Evolutionary conservation across 768 basidiomycete species (phyloP).

Genomic region (Pluteus cervinus): DNA sequence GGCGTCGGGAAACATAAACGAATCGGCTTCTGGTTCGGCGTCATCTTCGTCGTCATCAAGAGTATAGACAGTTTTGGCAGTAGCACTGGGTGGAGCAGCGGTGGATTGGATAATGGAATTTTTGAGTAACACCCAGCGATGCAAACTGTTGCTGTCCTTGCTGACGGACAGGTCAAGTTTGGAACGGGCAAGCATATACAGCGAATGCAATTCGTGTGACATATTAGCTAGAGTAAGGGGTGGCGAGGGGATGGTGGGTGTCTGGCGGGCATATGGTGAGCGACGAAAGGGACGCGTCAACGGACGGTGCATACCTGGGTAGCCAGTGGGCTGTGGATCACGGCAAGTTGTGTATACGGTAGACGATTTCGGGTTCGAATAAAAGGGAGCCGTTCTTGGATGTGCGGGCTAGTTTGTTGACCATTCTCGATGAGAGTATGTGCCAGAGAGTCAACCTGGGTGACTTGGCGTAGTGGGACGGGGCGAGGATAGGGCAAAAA

Average conservation of each 20-base stretch:
- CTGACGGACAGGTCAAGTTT: constrained; percentile 64
- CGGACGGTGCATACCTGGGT: constrained; percentile 11
- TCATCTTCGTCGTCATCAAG: constrained; percentile 34
- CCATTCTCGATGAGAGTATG: constrained; percentile 50
- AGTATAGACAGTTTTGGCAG: constrained; percentile 14
- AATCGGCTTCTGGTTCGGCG: constrained; percentile 50
- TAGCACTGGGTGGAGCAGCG: constrained; percentile 26
- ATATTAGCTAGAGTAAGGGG: too few relatives aligned
- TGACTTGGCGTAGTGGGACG: constrained; percentile 17
- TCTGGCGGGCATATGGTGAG: too few relatives aligned
- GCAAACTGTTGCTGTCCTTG: constrained; percentile 70
- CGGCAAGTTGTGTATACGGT: constrained; percentile 91
- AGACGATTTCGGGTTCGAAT: constrained; percentile 83
- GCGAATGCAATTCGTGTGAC: constrained; percentile 40
- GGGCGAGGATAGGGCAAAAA: constrained; percentile 20
- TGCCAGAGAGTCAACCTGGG: constrained; percentile 33
- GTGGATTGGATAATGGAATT: constrained; percentile 66
- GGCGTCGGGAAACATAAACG: constrained; percentile 80
- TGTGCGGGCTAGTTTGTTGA: constrained; percentile 76
- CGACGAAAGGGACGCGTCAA: constrained; percentile 10
- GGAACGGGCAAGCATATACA: constrained; percentile 62
- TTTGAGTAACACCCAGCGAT: constrained; percentile 86
- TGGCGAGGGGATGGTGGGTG: too few relatives aligned
- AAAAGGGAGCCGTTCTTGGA: constrained; percentile 83
- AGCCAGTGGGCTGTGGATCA: too few relatives aligned